Evolutionary conservation across 352 stramenopile genomes (phyloP), one percentile per base, ranked within the genome.

Genomic region (Phytophthora pini): DNA sequence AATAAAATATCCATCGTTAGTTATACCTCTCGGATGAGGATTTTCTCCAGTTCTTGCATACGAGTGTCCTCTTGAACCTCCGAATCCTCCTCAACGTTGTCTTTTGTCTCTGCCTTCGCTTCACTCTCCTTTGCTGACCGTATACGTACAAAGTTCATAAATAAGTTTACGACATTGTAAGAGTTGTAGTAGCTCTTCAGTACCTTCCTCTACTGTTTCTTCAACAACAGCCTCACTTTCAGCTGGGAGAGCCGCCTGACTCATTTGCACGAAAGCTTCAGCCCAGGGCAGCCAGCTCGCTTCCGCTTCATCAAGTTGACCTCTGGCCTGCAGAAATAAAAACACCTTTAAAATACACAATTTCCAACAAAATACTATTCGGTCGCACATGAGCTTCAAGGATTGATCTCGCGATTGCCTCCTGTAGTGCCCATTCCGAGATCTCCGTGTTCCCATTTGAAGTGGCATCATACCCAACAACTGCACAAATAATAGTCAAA

Each of bases 401-500:
- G 24, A 94, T 79, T 2, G 80, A 94, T 27, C 68, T 72, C 2
- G 85, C 85, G n/a, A 94, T 79, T 0, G 76, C 77, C 31, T 90
- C 70, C 44, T 94, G 85, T 49, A 90, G 44, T 12, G 82, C 70
- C 85, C 85, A 93, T 46, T 93, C 79, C 0, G 70, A 71, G 8
- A 82, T 70, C 36, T 80, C 77, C 0, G 38, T 24, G 27, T 58
- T 67, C 3, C 53, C 36, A n/a, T 0, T 53, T 4, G 27, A 20
- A 20, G 22, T 56, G 7, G 39, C 39, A 41, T 68, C 36, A 15
- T 60, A 58, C 5, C 61, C 61, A 49, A 61, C 61, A 36, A 41
- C 70, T 78, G 20, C 8, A 15, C 36, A 39, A 40, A 22, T 22
- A 47, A 39, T 41, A 32, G 15, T 39, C 31, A 48, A 60, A 4